Base-by-base conservation (phyloP, 768 basidiomycete species). In the Phanerochaete carnosa region DNA sequence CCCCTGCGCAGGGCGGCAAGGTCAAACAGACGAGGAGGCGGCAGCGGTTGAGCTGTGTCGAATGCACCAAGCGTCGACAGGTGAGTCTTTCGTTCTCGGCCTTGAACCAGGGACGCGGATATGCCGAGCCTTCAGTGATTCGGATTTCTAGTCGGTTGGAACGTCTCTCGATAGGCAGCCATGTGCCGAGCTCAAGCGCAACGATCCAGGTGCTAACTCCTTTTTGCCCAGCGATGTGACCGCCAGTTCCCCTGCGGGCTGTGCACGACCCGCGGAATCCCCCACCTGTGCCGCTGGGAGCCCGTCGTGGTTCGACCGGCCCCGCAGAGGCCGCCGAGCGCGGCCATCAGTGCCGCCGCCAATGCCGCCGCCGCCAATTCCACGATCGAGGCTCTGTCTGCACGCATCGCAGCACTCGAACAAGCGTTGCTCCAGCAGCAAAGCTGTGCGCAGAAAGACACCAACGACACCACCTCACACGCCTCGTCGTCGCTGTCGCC, bases 61-160 rank as follows among this genome's bases (percentile, higher is more conserved):
- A 83, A 65, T 84, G 83, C 64, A 81, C 83, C 1, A 83, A 81
- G 66, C 76, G 82, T 52, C 74, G 82, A 58, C 83, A 83, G 74
- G 82, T 81, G 63, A 62, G 76, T 68, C 37, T 2, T 13, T 49
- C 13, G 3, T 4, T 45, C n/a, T n/a, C n/a, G n/a, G n/a, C n/a
- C n/a, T n/a, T n/a, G n/a, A n/a, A n/a, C n/a, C n/a, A n/a, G n/a
- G n/a, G n/a, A n/a, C n/a, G n/a, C n/a, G n/a, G n/a, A n/a, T n/a
- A n/a, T n/a, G n/a, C n/a, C n/a, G n/a, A n/a, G n/a, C n/a, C n/a
- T n/a, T n/a, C n/a, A n/a, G n/a, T n/a, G n/a, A n/a, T n/a, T n/a
- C n/a, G n/a, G n/a, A n/a, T n/a, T n/a, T n/a, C n/a, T n/a, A n/a
- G n/a, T n/a, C n/a, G n/a, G n/a, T n/a, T n/a, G n/a, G n/a, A n/a